Evolutionary conservation across 2,329 filamentous ascomycete species (phyloP), one percentile per base, ranked within the genome.

Genomic region (Colletotrichum cordylinicola): DNA sequence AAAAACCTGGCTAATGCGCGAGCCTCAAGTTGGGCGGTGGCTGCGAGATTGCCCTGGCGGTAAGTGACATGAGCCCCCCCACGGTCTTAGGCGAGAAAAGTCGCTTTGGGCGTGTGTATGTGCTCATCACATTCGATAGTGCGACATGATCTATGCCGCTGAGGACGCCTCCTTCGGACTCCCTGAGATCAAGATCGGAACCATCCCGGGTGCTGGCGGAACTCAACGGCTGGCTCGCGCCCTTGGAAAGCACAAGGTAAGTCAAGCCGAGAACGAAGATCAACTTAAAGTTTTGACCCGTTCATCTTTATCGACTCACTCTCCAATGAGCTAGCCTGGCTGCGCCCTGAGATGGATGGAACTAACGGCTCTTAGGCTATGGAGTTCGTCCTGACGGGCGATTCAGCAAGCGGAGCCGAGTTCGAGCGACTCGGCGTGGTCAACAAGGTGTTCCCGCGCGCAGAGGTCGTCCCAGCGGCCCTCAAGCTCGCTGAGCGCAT

Each of bases 1-100:
- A 61, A 35, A 29, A 73, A 64, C 39, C 39, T 62, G 33, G 64
- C 73, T 75, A 48, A 75, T 33, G 35, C 18, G 27, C 52, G 29
- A 21, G 18, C n/a, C 39, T 65, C 15, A 43, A 69, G 87, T 84
- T 90, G 35, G 88, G 88, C 35, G 88, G 88, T 16, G 88, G 88
- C 7, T 90, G 88, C 69, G 88, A 90, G 73, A 80, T 90, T 56
- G 87, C 87, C 6, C 82, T 90, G 35, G 85, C 86, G 79, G 86
- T 88, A 75, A 62, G 67, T 77, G 58, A 62, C 27, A 58, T 33
- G 27, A 29, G 2, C 8, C 31, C 56, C 31, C 39, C 13, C 67
- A 21, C 27, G 29, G 33, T 60, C 66, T 43, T 21, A 33, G 68
- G 62, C 65, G 67, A 71, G 31, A 39, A 18, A n/a, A 8, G 52